A percentile compares a stretch with the other conserved stretches of the same genome.
Conservation (phyloP, 441 rosid genomes). For the Pelargonium cotyledonis region DNA sequence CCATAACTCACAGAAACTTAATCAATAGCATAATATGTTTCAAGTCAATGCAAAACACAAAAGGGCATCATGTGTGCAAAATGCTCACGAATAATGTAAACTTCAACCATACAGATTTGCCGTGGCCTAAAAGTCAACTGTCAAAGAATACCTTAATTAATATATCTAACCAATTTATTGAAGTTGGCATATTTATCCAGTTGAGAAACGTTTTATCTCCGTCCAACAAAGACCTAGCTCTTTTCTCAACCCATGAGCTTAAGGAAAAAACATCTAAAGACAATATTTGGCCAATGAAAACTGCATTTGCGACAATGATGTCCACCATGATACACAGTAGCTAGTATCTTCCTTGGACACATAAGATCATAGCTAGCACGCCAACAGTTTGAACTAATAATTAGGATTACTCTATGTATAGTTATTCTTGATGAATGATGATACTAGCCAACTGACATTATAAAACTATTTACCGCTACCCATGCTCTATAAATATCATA, state of each 20-base stretch:
- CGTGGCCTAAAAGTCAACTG: not conserved
- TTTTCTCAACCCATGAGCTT: not conserved
- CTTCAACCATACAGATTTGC: not conserved
- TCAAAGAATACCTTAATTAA: not conserved
- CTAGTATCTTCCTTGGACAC: not conserved
- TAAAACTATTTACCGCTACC: not conserved
- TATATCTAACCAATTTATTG: not conserved
- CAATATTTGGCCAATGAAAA: not conserved
- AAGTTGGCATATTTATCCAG: not conserved
- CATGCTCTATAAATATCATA: not conserved
- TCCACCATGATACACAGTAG: not conserved
- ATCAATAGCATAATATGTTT: not conserved
- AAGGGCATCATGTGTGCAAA: not conserved
- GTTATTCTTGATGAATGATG: no score
- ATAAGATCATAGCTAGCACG: not conserved
- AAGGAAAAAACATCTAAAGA: not conserved
- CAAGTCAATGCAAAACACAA: not conserved
- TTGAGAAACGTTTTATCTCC: not conserved
- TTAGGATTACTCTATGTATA: not conserved
- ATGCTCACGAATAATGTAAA: not conserved
- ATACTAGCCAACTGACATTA: not conserved
- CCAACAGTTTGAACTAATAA: not conserved
- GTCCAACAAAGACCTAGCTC: not conserved
- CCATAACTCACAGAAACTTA: not conserved
- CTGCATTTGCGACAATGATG: no score